Evolutionary conservation across 1,284 basidiomycete species (phyloP).

Genomic region (Ustilago lituana): DNA sequence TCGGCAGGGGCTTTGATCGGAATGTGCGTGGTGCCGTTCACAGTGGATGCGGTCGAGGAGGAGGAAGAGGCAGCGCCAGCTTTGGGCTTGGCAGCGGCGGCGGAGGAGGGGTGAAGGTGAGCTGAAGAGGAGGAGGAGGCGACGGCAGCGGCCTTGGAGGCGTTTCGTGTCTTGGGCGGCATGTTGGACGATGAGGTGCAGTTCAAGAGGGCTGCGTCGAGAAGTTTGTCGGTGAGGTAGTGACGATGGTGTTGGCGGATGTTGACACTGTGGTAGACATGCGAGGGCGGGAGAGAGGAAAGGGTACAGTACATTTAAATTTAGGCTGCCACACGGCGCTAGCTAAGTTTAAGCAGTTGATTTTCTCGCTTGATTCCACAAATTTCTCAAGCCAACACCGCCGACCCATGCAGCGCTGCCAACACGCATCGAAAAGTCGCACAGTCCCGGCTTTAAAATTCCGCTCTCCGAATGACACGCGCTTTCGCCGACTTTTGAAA

Average conservation of each 20-base stretch:
- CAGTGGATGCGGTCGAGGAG: slow-evolving; percentile 16
- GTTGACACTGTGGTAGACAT: too few species aligned
- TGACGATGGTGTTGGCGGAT: neutral
- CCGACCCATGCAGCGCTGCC: neutral
- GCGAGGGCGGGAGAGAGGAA: too few species aligned
- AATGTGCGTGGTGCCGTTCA: slow-evolving; percentile 15
- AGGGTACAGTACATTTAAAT: too few species aligned
- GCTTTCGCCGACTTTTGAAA: neutral
- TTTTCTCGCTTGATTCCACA: neutral
- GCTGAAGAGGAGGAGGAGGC: slow-evolving; percentile 2
- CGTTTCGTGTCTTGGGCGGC: slow-evolving; percentile 27
- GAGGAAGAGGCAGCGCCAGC: slow-evolving; percentile 12
- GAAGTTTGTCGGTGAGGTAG: neutral
- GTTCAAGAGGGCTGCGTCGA: too few species aligned
- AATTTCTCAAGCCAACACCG: slow-evolving; percentile 6
- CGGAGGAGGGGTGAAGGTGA: slow-evolving; percentile 26
- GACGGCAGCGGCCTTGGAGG: slow-evolving; percentile 5
- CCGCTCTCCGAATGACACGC: too few species aligned
- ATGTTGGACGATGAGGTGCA: slow-evolving; percentile 1
- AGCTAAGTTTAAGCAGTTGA: too few species aligned
- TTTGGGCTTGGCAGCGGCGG: slow-evolving; percentile 6
- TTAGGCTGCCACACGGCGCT: too few species aligned
- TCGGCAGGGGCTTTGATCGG: slow-evolving; percentile 5
- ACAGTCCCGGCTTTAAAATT: too few species aligned
- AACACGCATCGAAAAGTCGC: too few species aligned